Percentiles rank a stretch among this genome's conserved stretches.
Evolutionary conservation across 345 rosid genomes (phyloP).

Genomic region (Noccaea bulbosa): DNA sequence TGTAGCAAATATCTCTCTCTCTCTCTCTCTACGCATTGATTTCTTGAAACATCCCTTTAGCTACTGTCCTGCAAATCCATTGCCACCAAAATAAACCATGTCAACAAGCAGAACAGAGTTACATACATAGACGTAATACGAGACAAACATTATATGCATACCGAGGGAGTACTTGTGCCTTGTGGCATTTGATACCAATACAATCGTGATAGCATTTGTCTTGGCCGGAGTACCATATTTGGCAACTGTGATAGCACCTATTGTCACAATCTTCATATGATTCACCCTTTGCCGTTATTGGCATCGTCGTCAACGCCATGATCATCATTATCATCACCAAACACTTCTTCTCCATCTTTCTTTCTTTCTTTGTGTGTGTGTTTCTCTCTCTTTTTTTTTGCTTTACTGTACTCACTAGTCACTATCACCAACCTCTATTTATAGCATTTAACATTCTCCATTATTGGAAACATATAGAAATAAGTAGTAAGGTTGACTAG

Average conservation of each 20-base stretch:
- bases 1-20: not conserved
- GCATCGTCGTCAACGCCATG: not conserved
- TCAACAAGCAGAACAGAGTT: not conserved
- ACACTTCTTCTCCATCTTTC: too few relatives aligned
- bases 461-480: too few relatives aligned
- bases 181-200: conserved; percentile 12
- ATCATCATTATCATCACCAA: not conserved
- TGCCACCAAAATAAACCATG: conserved; percentile 16
- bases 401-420: too few relatives aligned
- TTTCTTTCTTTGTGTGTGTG: too few relatives aligned
- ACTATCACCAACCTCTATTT: too few relatives aligned
- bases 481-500: too few relatives aligned
- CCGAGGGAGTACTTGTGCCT: not conserved
- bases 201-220: conserved; percentile 9
- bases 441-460: too few relatives aligned
- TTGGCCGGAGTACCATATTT: not conserved
- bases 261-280: not conserved
- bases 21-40: not conserved
- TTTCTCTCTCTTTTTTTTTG: too few relatives aligned
- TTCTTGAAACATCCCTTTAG: conserved; percentile 21
- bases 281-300: not conserved
- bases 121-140: not conserved
- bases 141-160: conserved; percentile 1
- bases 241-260: not conserved
- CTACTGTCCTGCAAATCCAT: not conserved